Evolutionary conservation across 192 early-diverging fungal species (phyloP).

Genomic region (Podila epigama): DNA sequence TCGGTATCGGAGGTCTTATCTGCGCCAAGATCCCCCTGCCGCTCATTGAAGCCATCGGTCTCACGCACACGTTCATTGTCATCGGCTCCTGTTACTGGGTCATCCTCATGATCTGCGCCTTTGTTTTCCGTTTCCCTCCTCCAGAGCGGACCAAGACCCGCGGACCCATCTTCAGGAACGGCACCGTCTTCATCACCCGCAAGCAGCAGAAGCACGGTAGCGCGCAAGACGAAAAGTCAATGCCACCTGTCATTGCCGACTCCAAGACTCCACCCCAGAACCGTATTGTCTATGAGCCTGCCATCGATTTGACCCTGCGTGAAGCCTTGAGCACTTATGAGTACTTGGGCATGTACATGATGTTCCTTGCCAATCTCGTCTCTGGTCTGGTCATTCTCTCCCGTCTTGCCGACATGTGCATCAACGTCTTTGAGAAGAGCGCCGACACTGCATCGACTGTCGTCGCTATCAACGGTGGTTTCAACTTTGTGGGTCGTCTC

Average conservation of each 20-base stretch:
- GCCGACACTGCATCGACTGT: constrained; percentile 59
- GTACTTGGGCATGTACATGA: constrained; percentile 66
- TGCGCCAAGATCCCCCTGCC: constrained; percentile 70
- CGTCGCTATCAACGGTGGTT: constrained; percentile 65
- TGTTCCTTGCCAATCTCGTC: constrained; percentile 67
- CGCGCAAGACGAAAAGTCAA: constrained; percentile 35
- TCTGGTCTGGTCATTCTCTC: constrained; percentile 69
- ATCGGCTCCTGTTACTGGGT: constrained; percentile 70
- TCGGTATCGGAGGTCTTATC: constrained; percentile 78
- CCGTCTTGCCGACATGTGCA: constrained; percentile 63
- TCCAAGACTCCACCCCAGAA: constrained; percentile 57
- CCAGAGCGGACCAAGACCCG: constrained; percentile 67
- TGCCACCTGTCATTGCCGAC: constrained; percentile 57
- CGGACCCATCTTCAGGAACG: constrained; percentile 57
- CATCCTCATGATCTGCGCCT: constrained; percentile 61
- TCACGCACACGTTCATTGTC: constrained; percentile 69
- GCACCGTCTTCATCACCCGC: constrained; percentile 39
- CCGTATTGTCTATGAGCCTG: constrained; percentile 49
- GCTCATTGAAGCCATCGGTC: constrained; percentile 62
- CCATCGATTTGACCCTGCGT: constrained; percentile 58
- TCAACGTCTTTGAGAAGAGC: constrained; percentile 58
- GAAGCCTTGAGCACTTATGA: constrained; percentile 66
- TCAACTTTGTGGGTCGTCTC: constrained; percentile 69
- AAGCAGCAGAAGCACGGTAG: constrained; percentile 44
- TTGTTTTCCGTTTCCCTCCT: constrained; percentile 67